Percentiles rank a stretch among this genome's conserved stretches.
These are phyloP conservation scores for Fraxinus paxiana DNA, from an alignment of 305 asterid species.

Conservation along the genomic window DNA sequence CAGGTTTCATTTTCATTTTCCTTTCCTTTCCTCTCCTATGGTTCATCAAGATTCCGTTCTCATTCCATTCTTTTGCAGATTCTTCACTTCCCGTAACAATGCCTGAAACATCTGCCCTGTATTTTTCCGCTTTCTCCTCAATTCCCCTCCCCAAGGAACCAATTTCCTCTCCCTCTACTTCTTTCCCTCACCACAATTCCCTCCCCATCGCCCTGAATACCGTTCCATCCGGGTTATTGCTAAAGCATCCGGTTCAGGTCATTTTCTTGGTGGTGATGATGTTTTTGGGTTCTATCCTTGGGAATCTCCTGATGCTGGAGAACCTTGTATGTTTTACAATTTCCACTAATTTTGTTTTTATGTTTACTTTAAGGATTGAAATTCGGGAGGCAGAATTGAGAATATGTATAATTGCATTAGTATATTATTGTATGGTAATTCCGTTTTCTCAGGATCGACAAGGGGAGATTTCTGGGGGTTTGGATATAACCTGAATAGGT, in stretches of 20 bases:
- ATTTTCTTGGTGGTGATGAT: slow-evolving; percentile 42
- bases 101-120: slow-evolving; percentile 48
- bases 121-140: slow-evolving; percentile 35
- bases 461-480: background rate
- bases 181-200: slow-evolving; percentile 28
- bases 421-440: too few species aligned
- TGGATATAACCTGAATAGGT: background rate
- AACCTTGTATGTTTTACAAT: slow-evolving; percentile 31
- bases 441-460: background rate
- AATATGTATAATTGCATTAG: background rate
- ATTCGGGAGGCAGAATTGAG: too few species aligned
- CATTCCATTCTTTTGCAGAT: slow-evolving; percentile 6
- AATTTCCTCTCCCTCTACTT: slow-evolving; percentile 31
- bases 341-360: background rate
- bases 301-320: slow-evolving; percentile 39
- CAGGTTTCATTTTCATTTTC: too few species aligned
- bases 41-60: background rate
- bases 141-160: slow-evolving; percentile 29
- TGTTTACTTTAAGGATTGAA: too few species aligned
- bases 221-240: slow-evolving; percentile 24
- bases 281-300: slow-evolving; percentile 47
- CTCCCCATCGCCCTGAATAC: slow-evolving; percentile 25
- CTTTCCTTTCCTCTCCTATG: background rate
- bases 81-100: slow-evolving; percentile 20
- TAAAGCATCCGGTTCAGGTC: slow-evolving; percentile 35